A percentile compares a stretch with the other conserved stretches of the same genome.
Evolutionary conservation across 257 asterid species (phyloP).

Genomic region (Plectranthus barbatus): DNA sequence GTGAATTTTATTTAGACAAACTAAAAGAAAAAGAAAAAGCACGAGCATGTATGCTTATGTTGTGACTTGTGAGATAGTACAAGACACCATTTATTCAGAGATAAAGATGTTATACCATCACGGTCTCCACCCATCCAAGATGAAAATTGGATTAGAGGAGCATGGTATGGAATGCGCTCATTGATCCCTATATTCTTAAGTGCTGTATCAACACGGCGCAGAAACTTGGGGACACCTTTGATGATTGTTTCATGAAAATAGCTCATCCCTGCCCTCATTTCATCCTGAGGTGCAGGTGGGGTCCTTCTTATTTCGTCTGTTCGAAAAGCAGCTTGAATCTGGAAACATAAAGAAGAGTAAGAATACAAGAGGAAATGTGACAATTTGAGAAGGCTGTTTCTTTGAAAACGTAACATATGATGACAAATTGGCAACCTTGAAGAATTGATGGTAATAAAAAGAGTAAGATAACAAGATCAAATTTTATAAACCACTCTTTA

Average conservation of each 20-base stretch:
- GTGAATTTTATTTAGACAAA: background rate
- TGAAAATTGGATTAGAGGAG: conserved; percentile 49
- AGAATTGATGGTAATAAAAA: too few relatives aligned
- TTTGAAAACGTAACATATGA: background rate
- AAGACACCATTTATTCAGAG: background rate
- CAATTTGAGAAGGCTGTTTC: too few relatives aligned
- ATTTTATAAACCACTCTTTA: too few relatives aligned
- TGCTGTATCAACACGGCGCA: conserved; percentile 55
- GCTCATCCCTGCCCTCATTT: conserved; percentile 64
- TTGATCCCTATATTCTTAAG: conserved; percentile 50
- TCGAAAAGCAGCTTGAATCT: conserved; percentile 62
- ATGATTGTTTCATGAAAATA: conserved; percentile 51
- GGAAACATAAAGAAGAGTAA: background rate
- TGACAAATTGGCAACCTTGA: too few relatives aligned
- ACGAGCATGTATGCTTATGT: background rate
- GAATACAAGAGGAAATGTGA: background rate
- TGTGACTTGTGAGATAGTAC: background rate
- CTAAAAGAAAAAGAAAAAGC: background rate
- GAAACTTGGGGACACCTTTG: conserved; percentile 50
- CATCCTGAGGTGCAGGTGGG: conserved; percentile 52
- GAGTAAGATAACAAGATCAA: too few relatives aligned
- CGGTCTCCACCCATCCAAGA: conserved; percentile 69
- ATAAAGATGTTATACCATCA: conserved; percentile 26
- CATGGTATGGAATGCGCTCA: conserved; percentile 50
- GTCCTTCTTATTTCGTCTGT: conserved; percentile 53